Base-by-base conservation (phyloP, 192 early-diverging fungal genomes). In the Coemansia biformis region DNA sequence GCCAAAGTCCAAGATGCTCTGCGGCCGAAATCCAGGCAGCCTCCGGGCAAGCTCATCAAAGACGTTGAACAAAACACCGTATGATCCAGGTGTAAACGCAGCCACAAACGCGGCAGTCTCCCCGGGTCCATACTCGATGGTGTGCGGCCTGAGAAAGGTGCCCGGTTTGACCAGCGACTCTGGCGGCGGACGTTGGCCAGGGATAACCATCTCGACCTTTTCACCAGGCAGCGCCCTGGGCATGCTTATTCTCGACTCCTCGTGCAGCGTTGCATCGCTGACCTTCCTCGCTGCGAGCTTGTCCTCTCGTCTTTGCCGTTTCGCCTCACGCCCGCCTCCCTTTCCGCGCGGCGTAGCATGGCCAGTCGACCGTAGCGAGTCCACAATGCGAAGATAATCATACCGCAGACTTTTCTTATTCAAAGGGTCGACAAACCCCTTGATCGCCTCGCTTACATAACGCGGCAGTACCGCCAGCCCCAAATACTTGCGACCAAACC, bases 61-160 rank as follows among this genome's bases (percentile, higher is more conserved):
- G 1, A 93, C 80, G 59, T 87, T 90, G 40, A 39, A 59, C 6
- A 84, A 57, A 0, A 83, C 84, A 31, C 78, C 88, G 57, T 81
- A 93, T 0, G 79, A 77, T 0, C 79, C 65, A 0, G 80, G 75
- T 12, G 85, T 55, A 38, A 80, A 76, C 0, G 82, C 66, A 0
- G 86, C 86, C 38, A 87, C 37, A 69, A 88, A 93, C 3, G 88
- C 89, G 0, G 60, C 47, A 0, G 86, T 55, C 63, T 93, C 91
- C 24, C 77, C 75, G 10, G 54, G 59, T 6, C 89, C 88, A 33
- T 88, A 91, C 21, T 80, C 70, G 6, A 92, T 17, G 12, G 73
- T 78, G 43, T 92, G 86, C 7, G 81, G 83, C 28, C 76, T 57
- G 13, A 77, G 63, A 16, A 40, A 43, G 2, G 48, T 55, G 11